phyloP scores from a whole-genome alignment of 2,329 filamentous ascomycete species.

The Diaporthe citrichinensis region DNA sequence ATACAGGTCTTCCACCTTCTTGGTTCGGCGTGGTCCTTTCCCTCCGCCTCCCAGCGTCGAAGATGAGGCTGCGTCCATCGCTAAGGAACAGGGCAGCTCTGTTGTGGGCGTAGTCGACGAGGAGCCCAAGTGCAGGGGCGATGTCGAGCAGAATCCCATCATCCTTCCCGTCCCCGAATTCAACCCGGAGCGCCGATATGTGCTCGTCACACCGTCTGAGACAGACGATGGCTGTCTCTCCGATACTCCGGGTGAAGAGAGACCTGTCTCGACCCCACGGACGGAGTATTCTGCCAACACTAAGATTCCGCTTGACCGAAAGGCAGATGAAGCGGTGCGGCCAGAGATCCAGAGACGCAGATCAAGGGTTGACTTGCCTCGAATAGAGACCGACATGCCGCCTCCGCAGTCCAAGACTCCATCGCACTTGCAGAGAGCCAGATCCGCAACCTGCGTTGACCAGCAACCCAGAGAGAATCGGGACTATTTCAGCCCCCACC shows the following conservation, averaged over 20 bases:
- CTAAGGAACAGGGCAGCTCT: slow-evolving; percentile 68
- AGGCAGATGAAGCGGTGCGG: slow-evolving; percentile 45
- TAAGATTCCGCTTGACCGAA: slow-evolving; percentile 50
- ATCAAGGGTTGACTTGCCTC: slow-evolving; percentile 59
- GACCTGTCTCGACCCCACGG: slow-evolving; percentile 40
- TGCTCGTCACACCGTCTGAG: slow-evolving; percentile 62
- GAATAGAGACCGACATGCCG: slow-evolving; percentile 58
- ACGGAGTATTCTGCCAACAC: slow-evolving; percentile 59
- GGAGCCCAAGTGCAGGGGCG: slow-evolving; percentile 72
- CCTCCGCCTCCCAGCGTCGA: slow-evolving; percentile 78
- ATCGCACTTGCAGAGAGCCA: slow-evolving; percentile 48
- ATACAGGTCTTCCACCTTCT: background rate
- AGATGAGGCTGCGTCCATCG: slow-evolving; percentile 75
- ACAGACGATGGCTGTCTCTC: slow-evolving; percentile 41
- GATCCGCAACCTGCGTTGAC: slow-evolving; percentile 52
- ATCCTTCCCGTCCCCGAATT: slow-evolving; percentile 73
- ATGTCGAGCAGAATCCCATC: slow-evolving; percentile 77
- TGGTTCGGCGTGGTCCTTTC: slow-evolving; percentile 47
- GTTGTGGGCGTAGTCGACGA: slow-evolving; percentile 58
- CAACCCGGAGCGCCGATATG: slow-evolving; percentile 76
- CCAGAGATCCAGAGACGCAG: slow-evolving; percentile 49
- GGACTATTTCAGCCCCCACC: slow-evolving; percentile 51
- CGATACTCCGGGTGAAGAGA: slow-evolving; percentile 31
- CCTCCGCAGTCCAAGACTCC: slow-evolving; percentile 48
- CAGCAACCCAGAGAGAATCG: slow-evolving; percentile 45